These are phyloP conservation scores for Tuber microsphaerosporum DNA, from an alignment of 495 filamentous ascomycete genomes.

Conservation along the genomic window DNA sequence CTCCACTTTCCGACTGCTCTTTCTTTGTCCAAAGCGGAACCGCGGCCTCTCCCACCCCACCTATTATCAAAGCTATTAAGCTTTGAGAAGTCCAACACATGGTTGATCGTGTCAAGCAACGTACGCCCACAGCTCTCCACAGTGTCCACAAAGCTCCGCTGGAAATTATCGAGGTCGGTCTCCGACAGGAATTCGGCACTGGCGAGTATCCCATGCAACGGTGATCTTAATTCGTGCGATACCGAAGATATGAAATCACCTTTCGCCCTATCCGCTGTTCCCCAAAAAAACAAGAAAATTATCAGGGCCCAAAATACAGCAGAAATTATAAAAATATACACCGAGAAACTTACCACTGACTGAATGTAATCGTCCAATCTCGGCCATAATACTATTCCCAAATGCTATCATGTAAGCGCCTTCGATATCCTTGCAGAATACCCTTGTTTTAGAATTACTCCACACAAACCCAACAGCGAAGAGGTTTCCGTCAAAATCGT, in stretches of 20 bases:
- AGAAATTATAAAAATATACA: slow-evolving; percentile 1
- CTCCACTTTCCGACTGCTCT: slow-evolving; percentile 22
- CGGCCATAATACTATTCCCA: slow-evolving; percentile 39
- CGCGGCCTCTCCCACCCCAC: slow-evolving; percentile 17
- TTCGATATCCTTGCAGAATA: slow-evolving; percentile 39
- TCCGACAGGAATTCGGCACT: slow-evolving; percentile 63
- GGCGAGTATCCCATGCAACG: slow-evolving; percentile 68
- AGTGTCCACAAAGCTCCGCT: slow-evolving; percentile 61
- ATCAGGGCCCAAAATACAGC: slow-evolving; percentile 8
- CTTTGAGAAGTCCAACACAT: slow-evolving; percentile 67
- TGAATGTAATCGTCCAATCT: slow-evolving; percentile 44
- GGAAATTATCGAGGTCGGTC: slow-evolving; percentile 49
- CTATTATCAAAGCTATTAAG: slow-evolving; percentile 49
- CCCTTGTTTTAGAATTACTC: slow-evolving; percentile 26
- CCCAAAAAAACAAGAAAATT: slow-evolving; percentile 7
- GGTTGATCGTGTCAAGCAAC: slow-evolving; percentile 70
- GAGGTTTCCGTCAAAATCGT: slow-evolving; percentile 40
- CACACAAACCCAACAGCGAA: slow-evolving; percentile 41
- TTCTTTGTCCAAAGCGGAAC: slow-evolving; percentile 24
- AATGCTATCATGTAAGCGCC: slow-evolving; percentile 39
- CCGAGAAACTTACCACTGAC: slow-evolving; percentile 39
- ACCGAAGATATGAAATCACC: slow-evolving; percentile 65
- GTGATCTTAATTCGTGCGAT: slow-evolving; percentile 70
- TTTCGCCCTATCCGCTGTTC: slow-evolving; percentile 53
- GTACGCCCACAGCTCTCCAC: slow-evolving; percentile 70